These are phyloP conservation scores for Schwanniomyces vanrijiae DNA, from an alignment of 805 yeast genomes.

Conservation along the genomic window DNA sequence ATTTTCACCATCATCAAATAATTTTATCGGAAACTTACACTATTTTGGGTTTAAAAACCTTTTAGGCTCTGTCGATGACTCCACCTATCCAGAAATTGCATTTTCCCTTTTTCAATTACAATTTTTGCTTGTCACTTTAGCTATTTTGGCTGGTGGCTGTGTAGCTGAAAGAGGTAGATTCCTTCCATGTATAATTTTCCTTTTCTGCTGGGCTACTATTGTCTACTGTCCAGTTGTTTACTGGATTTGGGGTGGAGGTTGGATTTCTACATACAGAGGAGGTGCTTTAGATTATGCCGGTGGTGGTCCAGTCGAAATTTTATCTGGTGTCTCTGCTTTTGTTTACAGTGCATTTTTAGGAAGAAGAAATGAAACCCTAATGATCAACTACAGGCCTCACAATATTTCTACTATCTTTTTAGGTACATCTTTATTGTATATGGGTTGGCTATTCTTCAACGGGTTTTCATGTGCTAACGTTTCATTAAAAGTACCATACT, in stretches of 20 bases:
- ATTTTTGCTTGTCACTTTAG: constrained; percentile 88
- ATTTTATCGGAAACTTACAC: constrained; percentile 84
- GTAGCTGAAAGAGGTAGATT: constrained; percentile 89
- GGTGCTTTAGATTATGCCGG: constrained; percentile 97
- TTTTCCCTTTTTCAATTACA: constrained; percentile 87
- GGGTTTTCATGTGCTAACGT: constrained; percentile 88
- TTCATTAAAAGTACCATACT: constrained; percentile 78
- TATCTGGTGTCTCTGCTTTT: constrained; percentile 88
- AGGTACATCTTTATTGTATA: constrained; percentile 85
- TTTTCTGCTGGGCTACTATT: constrained; percentile 85
- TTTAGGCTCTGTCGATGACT: constrained; percentile 43
- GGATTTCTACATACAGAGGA: constrained; percentile 78
- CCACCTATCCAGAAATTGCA: constrained; percentile 75
- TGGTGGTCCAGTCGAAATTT: constrained; percentile 95
- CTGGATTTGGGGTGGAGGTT: constrained; percentile 96
- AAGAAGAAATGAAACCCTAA: constrained; percentile 67
- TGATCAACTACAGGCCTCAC: constrained; percentile 92
- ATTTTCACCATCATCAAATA: constrained; percentile 78
- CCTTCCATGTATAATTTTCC: constrained; percentile 77
- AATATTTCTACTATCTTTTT: constrained; percentile 87
- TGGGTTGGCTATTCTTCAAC: constrained; percentile 96
- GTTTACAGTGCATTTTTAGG: constrained; percentile 83
- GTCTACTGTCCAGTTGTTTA: constrained; percentile 94
- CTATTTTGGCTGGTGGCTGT: constrained; percentile 87
- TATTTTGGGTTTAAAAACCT: constrained; percentile 80